Evolutionary conservation across 2,329 filamentous ascomycete species (phyloP), one percentile per base, ranked within the genome.

Genomic region (Colletotrichum siamense): DNA sequence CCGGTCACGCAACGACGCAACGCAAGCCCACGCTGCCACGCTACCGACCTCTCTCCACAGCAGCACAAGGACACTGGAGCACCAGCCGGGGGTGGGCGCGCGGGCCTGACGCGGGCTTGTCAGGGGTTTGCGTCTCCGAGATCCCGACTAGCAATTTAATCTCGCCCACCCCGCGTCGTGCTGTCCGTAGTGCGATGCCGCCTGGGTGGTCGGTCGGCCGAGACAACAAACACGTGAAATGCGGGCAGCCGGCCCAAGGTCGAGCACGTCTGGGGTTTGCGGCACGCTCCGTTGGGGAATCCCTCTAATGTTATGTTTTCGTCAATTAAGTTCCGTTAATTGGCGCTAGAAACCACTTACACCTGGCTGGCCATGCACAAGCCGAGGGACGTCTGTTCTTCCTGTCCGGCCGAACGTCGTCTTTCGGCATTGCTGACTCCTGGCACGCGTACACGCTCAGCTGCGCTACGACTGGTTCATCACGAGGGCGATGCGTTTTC

Each of bases 121-220:
- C 74, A 74, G 74, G 74, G 74, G 74, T 52, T 39, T 65, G 57
- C 69, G 68, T 76, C 74, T 59, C 74, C 74, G 69, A 76, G 70
- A 76, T 65, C 57, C 74, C 61, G 70, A 69, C 74, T 74, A 73
- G 64, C 57, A 52, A 76, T 52, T 52, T 44, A 65, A 52, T 66
- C 36, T 34, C 49, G 24, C 28, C 39, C 74, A 73, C 74, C 74
- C 74, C 74, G 71, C 70, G 74, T 76, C 71, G 64, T 76, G 26
- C 69, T 55, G 22, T 28, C 39, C 30, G 57, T 44, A 52, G n/a
- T 15, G 49, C 52, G 30, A 61, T 66, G 65, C 30, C n/a, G n/a
- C 39, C 39, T 71, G 52, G 34, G n/a, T 55, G 26, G 52, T 61
- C 16, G 44, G 57, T 69, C 73, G 64, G 64, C 64, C 73, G 39